Percentiles rank a stretch among this genome's conserved stretches.
phyloP scores from a whole-genome alignment of 441 rosid species.

The Gossypium schwendimanii region DNA sequence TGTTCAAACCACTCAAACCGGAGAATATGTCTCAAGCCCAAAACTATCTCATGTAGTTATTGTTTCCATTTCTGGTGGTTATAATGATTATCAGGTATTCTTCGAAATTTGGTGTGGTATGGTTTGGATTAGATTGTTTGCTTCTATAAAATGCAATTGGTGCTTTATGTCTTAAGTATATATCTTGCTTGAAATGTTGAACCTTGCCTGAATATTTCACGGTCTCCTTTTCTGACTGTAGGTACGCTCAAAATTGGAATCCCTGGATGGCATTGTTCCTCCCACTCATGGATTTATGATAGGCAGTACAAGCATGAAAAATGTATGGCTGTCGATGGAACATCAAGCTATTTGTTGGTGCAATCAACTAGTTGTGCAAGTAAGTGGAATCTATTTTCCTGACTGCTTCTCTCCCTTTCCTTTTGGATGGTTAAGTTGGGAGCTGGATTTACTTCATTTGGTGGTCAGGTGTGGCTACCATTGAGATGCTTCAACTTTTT shows the following conservation, averaged over 20 bases:
- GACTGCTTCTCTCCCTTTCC: conserved; percentile 1
- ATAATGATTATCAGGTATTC: conserved; percentile 79
- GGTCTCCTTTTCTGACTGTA: conserved; percentile 24
- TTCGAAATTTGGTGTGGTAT: neutral
- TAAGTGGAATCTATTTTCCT: conserved; percentile 32
- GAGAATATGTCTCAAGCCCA: conserved; percentile 45
- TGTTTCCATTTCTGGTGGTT: conserved; percentile 87
- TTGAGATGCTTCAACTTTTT: neutral
- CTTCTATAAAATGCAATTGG: neutral
- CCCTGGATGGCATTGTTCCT: conserved; percentile 90
- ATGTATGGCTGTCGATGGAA: conserved; percentile 98
- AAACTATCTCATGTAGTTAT: conserved; percentile 66
- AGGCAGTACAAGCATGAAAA: conserved; percentile 79
- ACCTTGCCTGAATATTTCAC: neutral
- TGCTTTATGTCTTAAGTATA: neutral
- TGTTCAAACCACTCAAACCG: conserved; percentile 45
- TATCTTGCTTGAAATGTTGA: neutral
- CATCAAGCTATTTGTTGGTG: conserved; percentile 98
- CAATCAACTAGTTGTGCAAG: conserved; percentile 94
- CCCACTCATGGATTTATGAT: conserved; percentile 80
- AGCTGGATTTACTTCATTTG: neutral
- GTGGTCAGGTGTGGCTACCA: neutral
- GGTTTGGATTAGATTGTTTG: conserved; percentile 3
- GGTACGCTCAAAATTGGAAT: conserved; percentile 81
- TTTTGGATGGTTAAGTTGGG: neutral